Evolutionary conservation across 352 stramenopile genomes (phyloP).

Genomic region (Globisporangium irregulare): DNA sequence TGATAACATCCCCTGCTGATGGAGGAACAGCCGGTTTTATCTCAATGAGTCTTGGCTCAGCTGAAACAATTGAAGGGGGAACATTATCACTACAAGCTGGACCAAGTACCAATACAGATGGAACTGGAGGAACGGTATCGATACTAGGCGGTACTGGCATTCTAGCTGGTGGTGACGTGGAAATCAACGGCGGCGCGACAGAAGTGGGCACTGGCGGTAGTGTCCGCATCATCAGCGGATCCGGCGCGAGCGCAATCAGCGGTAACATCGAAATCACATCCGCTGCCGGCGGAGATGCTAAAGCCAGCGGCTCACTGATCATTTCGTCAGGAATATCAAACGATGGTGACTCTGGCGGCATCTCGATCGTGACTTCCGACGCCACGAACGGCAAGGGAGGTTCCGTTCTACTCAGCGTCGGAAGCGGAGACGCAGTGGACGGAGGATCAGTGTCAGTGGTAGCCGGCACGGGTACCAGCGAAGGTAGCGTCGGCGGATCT

Average conservation of each 20-base stretch:
- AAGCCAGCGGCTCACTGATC: slow-evolving; percentile 22
- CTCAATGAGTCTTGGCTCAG: slow-evolving; percentile 27
- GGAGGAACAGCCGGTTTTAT: slow-evolving; percentile 31
- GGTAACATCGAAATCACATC: slow-evolving; percentile 24
- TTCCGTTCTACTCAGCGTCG: slow-evolving; percentile 20
- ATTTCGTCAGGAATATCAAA: slow-evolving; percentile 26
- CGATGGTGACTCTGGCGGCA: slow-evolving; percentile 20
- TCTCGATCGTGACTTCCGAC: slow-evolving; percentile 27
- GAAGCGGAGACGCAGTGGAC: slow-evolving; percentile 3
- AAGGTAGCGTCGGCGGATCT: slow-evolving; percentile 16
- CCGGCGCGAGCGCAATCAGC: slow-evolving; percentile 19
- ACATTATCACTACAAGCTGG: slow-evolving; percentile 26
- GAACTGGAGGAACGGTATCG: slow-evolving; percentile 27
- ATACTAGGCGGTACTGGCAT: slow-evolving; percentile 23
- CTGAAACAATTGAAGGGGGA: slow-evolving; percentile 23
- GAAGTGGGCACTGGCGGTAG: slow-evolving; percentile 13
- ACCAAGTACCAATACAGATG: slow-evolving; percentile 15
- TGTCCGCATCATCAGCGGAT: slow-evolving; percentile 29
- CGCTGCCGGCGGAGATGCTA: slow-evolving; percentile 5
- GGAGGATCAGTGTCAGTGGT: slow-evolving; percentile 2
- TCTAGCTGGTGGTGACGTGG: slow-evolving; percentile 22
- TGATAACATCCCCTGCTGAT: slow-evolving; percentile 26
- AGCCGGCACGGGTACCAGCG: slow-evolving; percentile 4
- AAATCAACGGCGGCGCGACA: slow-evolving; percentile 24
- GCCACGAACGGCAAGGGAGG: slow-evolving; percentile 24